These are phyloP conservation scores for Monosporascus sp. DNA, from an alignment of 2,329 filamentous ascomycete genomes.

Conservation along the genomic window DNA sequence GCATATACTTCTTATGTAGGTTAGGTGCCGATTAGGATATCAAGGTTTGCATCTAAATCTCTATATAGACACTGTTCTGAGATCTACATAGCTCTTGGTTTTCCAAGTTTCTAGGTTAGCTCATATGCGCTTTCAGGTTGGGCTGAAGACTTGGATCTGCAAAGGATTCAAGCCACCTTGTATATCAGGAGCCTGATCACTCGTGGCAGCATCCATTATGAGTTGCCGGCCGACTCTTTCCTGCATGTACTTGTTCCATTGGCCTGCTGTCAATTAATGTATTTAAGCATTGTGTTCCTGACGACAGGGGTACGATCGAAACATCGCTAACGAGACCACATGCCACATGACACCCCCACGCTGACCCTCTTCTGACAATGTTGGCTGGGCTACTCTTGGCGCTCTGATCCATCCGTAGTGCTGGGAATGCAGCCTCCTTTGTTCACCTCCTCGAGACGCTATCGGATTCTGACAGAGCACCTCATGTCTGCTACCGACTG, in stretches of 20 bases:
- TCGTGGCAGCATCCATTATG: too few species aligned
- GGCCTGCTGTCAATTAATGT: too few species aligned
- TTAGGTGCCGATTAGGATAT: too few species aligned
- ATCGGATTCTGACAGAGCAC: neutral
- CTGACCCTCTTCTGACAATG: neutral
- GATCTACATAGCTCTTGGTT: too few species aligned
- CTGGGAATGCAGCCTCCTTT: neutral
- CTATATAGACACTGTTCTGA: too few species aligned
- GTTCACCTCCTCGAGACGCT: neutral
- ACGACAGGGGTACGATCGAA: neutral
- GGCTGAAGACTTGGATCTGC: neutral
- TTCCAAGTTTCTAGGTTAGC: neutral
- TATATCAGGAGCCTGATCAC: too few species aligned
- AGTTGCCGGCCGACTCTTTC: too few species aligned
- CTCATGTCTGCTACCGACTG: neutral
- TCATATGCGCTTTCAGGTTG: neutral
- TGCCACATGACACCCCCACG: conserved; percentile 1
- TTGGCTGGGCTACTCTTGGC: neutral
- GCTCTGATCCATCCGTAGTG: neutral
- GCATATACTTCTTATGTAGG: too few species aligned
- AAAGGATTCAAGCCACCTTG: neutral
- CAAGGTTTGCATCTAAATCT: too few species aligned
- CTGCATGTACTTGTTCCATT: too few species aligned
- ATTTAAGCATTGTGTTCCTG: neutral
- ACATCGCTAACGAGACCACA: neutral